Evolutionary conservation across 176 grass and related monocot species (phyloP).

Genomic region (Aegilops umbellulata): DNA sequence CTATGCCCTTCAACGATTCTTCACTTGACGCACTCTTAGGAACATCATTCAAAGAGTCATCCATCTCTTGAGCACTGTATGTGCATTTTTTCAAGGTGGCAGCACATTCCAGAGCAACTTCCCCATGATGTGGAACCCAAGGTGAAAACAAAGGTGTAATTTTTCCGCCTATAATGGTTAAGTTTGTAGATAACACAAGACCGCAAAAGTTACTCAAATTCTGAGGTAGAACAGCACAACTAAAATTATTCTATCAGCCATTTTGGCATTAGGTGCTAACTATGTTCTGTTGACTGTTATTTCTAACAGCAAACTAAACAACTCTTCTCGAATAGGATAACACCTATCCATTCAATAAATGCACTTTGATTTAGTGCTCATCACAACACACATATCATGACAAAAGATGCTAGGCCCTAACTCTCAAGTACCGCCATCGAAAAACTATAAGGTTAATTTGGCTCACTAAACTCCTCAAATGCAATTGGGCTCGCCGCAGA

Average conservation of each 20-base stretch:
- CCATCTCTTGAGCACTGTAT: not conserved
- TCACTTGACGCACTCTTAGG: not conserved
- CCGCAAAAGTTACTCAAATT: not conserved
- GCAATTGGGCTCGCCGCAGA: too few species aligned
- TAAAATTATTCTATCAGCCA: not conserved
- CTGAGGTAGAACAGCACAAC: not conserved
- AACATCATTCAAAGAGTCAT: not conserved
- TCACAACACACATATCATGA: too few species aligned
- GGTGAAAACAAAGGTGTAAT: not conserved
- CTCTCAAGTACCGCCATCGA: not conserved
- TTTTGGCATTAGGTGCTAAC: not conserved
- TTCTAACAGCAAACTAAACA: not conserved
- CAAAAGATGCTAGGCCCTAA: not conserved
- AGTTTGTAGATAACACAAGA: not conserved
- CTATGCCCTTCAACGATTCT: constrained; percentile 29
- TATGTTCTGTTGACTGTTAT: not conserved
- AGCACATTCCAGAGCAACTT: not conserved
- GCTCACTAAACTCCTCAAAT: not conserved
- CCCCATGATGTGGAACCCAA: not conserved
- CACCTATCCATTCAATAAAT: not conserved
- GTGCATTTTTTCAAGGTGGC: not conserved
- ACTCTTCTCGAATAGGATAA: not conserved
- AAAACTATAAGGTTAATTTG: not conserved
- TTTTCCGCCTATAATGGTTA: not conserved
- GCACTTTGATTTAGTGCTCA: not conserved